phyloP scores from a whole-genome alignment of 345 rosid genomes.

The Noccaea bulbosa region DNA sequence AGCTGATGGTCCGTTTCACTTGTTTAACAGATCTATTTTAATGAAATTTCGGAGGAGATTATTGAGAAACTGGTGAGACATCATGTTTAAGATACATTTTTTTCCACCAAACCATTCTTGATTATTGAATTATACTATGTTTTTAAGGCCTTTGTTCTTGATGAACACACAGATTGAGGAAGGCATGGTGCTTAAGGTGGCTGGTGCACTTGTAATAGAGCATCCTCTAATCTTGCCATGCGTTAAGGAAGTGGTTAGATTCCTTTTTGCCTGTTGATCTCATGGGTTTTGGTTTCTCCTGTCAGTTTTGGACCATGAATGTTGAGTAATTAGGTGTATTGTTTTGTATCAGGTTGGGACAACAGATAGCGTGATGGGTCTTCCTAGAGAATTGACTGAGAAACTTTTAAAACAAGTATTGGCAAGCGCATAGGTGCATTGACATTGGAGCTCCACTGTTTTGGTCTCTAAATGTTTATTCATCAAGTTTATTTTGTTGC shows the following conservation, averaged over 20 bases:
- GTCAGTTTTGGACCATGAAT: conserved; percentile 16
- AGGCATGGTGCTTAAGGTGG: conserved; percentile 71
- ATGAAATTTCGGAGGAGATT: conserved; percentile 78
- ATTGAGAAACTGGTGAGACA: conserved; percentile 74
- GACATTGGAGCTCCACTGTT: not conserved
- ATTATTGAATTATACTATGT: not conserved
- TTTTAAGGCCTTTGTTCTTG: conserved; percentile 16
- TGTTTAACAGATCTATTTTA: conserved; percentile 75
- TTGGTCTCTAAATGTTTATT: not conserved
- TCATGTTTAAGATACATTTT: not conserved
- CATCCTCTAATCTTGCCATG: conserved; percentile 73
- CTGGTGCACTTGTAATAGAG: conserved; percentile 81
- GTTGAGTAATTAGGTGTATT: not conserved
- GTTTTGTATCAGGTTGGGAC: conserved; percentile 70
- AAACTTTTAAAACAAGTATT: conserved; percentile 68
- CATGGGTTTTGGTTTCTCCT: not conserved
- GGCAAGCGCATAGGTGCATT: conserved; percentile 16
- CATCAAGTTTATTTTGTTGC: too few species aligned
- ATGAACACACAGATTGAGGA: conserved; percentile 64
- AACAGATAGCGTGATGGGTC: conserved; percentile 94
- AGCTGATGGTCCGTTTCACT: conserved; percentile 14
- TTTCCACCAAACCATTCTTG: not conserved
- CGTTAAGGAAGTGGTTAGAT: conserved; percentile 79
- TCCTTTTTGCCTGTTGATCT: too few species aligned
- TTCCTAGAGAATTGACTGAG: conserved; percentile 70